Conservation (phyloP, 257 asterid species). For the Solanum habrochaites region DNA sequence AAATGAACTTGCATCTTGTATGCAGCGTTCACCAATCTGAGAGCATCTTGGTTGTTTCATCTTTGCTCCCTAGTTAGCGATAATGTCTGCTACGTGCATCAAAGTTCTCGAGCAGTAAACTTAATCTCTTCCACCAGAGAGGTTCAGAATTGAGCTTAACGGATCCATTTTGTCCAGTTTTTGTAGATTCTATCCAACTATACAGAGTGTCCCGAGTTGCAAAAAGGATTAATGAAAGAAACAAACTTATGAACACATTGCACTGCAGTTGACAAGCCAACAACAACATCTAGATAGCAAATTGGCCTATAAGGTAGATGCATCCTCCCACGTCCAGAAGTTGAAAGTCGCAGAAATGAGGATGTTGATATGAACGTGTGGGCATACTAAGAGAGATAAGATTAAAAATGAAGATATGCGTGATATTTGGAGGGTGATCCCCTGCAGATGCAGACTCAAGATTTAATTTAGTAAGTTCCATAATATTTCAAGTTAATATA, state of each 20-base stretch:
- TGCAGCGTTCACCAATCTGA: background rate
- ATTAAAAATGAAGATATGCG: background rate
- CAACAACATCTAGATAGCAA: background rate
- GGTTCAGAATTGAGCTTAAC: background rate
- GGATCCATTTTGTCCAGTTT: background rate
- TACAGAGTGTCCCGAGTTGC: background rate
- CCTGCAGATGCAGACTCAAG: background rate
- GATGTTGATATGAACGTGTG: background rate
- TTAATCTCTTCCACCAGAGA: background rate
- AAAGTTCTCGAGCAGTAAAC: background rate
- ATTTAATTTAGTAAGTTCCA: too few relatives aligned
- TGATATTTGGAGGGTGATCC: background rate
- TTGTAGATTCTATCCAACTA: background rate
- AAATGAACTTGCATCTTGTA: background rate
- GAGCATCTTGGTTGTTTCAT: background rate
- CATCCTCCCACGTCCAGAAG: background rate
- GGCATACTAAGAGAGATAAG: background rate
- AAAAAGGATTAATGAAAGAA: background rate
- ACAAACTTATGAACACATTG: background rate
- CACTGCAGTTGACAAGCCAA: background rate
- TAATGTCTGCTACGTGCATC: background rate
- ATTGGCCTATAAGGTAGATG: background rate
- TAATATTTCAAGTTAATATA: background rate
- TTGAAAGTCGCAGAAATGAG: background rate
- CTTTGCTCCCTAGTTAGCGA: background rate